Evolutionary conservation across 2,329 filamentous ascomycete genomes (phyloP).

Genomic region (Paraconiothyrium sp.): DNA sequence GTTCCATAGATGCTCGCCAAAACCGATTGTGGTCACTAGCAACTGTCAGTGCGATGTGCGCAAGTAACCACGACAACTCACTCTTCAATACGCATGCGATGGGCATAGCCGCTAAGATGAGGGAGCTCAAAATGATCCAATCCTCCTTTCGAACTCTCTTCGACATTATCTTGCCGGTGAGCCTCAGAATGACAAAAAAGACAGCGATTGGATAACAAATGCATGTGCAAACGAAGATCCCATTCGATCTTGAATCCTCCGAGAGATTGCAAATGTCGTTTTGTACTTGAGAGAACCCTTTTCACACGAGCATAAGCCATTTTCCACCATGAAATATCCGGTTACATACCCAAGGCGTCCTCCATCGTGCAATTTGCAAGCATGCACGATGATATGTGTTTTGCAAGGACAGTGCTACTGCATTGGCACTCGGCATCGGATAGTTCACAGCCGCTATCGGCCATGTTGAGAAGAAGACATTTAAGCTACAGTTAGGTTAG

Average conservation of each 20-base stretch:
- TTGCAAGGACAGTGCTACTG: slow-evolving; percentile 19
- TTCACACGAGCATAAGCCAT: not conserved
- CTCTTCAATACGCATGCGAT: slow-evolving; percentile 28
- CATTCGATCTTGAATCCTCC: slow-evolving; percentile 25
- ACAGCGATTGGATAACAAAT: slow-evolving; percentile 27
- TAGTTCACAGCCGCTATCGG: slow-evolving; percentile 25
- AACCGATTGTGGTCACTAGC: slow-evolving; percentile 31
- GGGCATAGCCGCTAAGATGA: slow-evolving; percentile 14
- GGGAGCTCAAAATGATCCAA: slow-evolving; percentile 21
- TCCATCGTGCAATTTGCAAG: slow-evolving; percentile 40
- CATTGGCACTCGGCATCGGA: slow-evolving; percentile 31
- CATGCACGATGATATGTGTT: slow-evolving; percentile 30
- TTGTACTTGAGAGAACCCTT: slow-evolving; percentile 23
- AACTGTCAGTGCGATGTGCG: not conserved
- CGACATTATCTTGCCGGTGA: slow-evolving; percentile 24
- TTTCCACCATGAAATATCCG: not conserved
- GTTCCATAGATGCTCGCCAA: slow-evolving; percentile 38
- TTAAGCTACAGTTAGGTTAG: slow-evolving; percentile 1
- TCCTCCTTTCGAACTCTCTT: slow-evolving; percentile 27
- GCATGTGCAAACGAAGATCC: slow-evolving; percentile 25
- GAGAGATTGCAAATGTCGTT: slow-evolving; percentile 32
- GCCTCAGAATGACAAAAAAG: slow-evolving; percentile 22
- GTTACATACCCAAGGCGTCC: slow-evolving; percentile 27
- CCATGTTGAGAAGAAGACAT: slow-evolving; percentile 13
- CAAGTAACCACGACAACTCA: slow-evolving; percentile 3